Evolutionary conservation across 495 filamentous ascomycete genomes (phyloP).

Genomic region (Geopyxis carbonaria): DNA sequence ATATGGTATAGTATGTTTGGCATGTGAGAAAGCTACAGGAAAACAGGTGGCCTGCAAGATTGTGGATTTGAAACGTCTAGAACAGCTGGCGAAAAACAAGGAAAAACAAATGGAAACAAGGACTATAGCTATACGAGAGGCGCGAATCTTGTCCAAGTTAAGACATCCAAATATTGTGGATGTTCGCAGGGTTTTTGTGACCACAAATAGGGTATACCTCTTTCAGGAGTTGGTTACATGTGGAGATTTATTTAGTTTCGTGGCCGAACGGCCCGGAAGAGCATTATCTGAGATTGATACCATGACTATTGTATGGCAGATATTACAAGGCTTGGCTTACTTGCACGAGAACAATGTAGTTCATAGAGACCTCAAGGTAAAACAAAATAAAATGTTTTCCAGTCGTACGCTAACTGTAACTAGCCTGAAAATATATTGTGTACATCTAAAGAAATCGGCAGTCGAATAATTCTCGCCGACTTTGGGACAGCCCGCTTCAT

Average conservation of each 20-base stretch:
- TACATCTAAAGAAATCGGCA: conserved; percentile 28
- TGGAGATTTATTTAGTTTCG: conserved; percentile 48
- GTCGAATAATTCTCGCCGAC: conserved; percentile 44
- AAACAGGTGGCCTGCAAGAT: conserved; percentile 40
- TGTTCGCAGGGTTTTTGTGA: conserved; percentile 30
- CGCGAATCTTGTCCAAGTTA: conserved; percentile 28
- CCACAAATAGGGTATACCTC: conserved; percentile 31
- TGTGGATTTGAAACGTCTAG: conserved; percentile 22
- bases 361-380: conserved; percentile 47
- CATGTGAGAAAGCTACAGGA: conserved; percentile 25
- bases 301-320: conserved; percentile 39
- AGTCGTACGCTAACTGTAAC: background rate
- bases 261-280: conserved; percentile 32
- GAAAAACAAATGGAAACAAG: conserved; percentile 7
- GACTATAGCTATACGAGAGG: conserved; percentile 15
- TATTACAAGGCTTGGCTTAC: conserved; percentile 43
- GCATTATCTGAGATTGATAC: conserved; percentile 35
- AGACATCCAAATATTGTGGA: conserved; percentile 33
- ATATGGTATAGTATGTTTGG: conserved; percentile 35
- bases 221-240: conserved; percentile 41
- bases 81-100: conserved; percentile 5
- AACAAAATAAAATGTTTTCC: background rate
- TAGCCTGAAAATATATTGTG: conserved; percentile 49
- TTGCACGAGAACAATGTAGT: conserved; percentile 40
- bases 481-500: conserved; percentile 40